A percentile compares a stretch with the other conserved stretches of the same genome.
Evolutionary conservation across 2,329 filamentous ascomycete species (phyloP).

Genomic region (Talaromyces funiculosus): DNA sequence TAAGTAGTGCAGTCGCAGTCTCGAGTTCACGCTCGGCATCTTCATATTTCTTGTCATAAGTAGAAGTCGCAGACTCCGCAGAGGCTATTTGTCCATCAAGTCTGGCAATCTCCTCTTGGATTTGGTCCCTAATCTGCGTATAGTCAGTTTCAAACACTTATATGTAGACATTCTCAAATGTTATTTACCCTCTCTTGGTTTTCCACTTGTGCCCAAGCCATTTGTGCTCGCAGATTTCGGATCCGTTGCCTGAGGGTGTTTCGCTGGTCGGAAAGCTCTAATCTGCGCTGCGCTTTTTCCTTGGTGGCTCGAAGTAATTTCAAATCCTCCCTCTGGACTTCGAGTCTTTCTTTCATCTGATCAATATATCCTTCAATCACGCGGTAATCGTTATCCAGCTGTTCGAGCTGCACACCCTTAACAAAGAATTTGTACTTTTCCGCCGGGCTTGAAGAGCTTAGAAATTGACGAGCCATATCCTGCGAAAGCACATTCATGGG

Average conservation of each 20-base stretch:
- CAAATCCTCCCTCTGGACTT: constrained; percentile 59
- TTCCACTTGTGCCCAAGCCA: constrained; percentile 83
- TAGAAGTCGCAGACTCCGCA: constrained; percentile 38
- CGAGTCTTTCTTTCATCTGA: constrained; percentile 60
- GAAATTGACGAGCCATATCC: constrained; percentile 87
- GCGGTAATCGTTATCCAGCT: constrained; percentile 85
- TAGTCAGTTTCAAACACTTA: background rate
- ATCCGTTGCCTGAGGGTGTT: constrained; percentile 58
- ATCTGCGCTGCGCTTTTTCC: constrained; percentile 59
- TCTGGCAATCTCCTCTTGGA: constrained; percentile 32
- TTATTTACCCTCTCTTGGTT: constrained; percentile 59
- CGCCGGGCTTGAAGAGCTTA: constrained; percentile 72
- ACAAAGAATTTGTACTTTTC: constrained; percentile 97
- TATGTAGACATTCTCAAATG: background rate
- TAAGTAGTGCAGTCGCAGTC: constrained; percentile 38
- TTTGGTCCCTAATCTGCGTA: constrained; percentile 27
- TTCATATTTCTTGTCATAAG: constrained; percentile 44
- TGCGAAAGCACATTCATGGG: constrained; percentile 94
- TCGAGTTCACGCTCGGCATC: constrained; percentile 35
- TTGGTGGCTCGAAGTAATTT: constrained; percentile 52
- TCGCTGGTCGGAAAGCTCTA: constrained; percentile 61
- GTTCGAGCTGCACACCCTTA: constrained; percentile 87
- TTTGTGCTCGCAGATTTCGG: constrained; percentile 56
- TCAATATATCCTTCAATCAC: constrained; percentile 75
- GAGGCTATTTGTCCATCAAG: constrained; percentile 46